phyloP scores from a whole-genome alignment of 345 rosid genomes.

The Citrus medica region DNA sequence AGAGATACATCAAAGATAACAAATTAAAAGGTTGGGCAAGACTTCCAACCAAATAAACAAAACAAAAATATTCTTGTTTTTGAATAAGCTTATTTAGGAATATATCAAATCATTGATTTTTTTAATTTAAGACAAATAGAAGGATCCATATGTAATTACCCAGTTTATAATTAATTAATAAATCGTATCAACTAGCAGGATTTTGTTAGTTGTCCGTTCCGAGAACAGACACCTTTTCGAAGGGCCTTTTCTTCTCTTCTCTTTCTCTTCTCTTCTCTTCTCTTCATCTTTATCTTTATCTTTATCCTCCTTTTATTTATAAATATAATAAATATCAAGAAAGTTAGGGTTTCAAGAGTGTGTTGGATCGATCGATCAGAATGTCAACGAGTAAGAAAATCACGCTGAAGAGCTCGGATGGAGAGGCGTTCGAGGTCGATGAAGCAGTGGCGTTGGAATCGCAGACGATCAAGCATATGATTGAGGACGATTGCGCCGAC shows the following conservation, averaged over 20 bases:
- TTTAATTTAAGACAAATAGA: no score
- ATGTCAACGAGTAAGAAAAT: conserved; percentile 34
- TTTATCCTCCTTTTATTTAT: not conserved
- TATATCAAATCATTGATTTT: not conserved
- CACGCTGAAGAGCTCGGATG: conserved; percentile 52
- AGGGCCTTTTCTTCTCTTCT: no score
- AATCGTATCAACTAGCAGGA: no score
- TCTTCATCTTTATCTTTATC: no score
- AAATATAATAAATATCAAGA: not conserved
- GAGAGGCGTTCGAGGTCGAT: conserved; percentile 62
- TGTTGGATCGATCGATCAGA: not conserved
- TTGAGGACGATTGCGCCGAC: conserved; percentile 58
- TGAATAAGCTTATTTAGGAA: not conserved
- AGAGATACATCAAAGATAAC: no score
- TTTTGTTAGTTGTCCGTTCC: not conserved
- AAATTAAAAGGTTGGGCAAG: no score
- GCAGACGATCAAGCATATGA: conserved; percentile 67
- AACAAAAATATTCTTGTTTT: no score
- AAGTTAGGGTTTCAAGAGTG: conserved; percentile 1
- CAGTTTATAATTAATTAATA: no score
- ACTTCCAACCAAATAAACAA: no score
- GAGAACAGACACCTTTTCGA: not conserved
- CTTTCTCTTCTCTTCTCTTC: not conserved
- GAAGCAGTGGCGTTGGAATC: conserved; percentile 57
- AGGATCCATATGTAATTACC: not conserved